A percentile compares a stretch with the other conserved stretches of the same genome.
These are phyloP conservation scores for Mycena crocata DNA, from an alignment of 768 basidiomycete species.

Conservation along the genomic window DNA sequence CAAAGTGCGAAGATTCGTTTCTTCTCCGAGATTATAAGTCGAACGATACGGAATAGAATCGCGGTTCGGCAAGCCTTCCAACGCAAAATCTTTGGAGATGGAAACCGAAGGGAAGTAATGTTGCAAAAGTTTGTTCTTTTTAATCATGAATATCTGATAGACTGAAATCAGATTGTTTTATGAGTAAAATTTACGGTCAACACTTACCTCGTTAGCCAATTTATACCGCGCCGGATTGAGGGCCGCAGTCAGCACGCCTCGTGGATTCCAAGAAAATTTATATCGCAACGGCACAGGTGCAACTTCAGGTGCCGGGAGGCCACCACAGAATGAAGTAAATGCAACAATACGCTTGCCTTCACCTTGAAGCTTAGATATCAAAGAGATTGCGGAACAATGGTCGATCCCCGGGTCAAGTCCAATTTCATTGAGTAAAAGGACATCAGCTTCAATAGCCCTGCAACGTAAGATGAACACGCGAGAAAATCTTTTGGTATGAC, in stretches of 20 bases:
- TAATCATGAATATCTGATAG: conserved; percentile 60
- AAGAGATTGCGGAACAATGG: conserved; percentile 85
- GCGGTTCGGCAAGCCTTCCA: conserved; percentile 91
- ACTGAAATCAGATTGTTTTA: not conserved
- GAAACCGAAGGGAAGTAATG: conserved; percentile 76
- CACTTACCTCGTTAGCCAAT: conserved; percentile 64
- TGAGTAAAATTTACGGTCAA: not conserved
- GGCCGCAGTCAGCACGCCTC: conserved; percentile 86
- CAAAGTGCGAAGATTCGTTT: conserved; percentile 66
- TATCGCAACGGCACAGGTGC: conserved; percentile 80
- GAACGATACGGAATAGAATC: conserved; percentile 79
- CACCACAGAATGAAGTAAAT: conserved; percentile 94
- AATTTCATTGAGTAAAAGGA: conserved; percentile 90
- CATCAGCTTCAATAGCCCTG: conserved; percentile 70
- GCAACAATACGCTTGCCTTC: conserved; percentile 70
- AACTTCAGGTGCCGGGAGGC: conserved; percentile 84
- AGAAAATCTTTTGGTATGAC: not conserved
- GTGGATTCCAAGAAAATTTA: conserved; percentile 94
- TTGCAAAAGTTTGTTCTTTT: conserved; percentile 65
- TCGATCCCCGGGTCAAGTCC: conserved; percentile 92
- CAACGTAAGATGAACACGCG: conserved; percentile 6
- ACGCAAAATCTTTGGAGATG: conserved; percentile 65
- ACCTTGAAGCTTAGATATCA: conserved; percentile 64
- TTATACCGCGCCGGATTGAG: conserved; percentile 78
- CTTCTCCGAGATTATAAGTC: conserved; percentile 67